Evolutionary conservation across 306 rosid genomes (phyloP).

Genomic region (Hylodesmum podocarpum): DNA sequence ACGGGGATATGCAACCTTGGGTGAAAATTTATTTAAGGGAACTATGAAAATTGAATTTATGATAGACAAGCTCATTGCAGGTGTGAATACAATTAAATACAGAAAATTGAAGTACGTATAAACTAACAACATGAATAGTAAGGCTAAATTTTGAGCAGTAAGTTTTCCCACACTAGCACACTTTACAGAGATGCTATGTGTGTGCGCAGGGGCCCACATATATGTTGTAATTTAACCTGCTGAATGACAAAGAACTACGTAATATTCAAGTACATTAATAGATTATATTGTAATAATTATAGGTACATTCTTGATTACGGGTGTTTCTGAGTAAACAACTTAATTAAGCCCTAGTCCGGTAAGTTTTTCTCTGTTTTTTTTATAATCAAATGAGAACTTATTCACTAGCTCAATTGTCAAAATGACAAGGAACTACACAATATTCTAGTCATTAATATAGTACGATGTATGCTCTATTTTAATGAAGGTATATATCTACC

Average conservation of each 20-base stretch:
- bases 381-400: not conserved
- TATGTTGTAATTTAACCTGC: constrained; percentile 1
- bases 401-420: not conserved
- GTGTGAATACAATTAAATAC: not conserved
- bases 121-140: not conserved
- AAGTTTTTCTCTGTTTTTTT: no score
- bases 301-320: not conserved
- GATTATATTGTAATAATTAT: not conserved
- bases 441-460: not conserved
- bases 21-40: constrained; percentile 15
- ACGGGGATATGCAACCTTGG: not conserved
- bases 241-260: not conserved
- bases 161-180: not conserved
- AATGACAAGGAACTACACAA: constrained; percentile 6
- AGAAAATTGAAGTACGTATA: not conserved
- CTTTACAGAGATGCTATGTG: not conserved
- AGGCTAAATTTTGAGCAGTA: not conserved
- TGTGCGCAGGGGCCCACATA: not conserved
- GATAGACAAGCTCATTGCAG: not conserved
- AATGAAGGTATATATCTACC: not conserved
- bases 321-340: not conserved
- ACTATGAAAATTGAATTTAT: not conserved
- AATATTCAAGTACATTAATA: constrained; percentile 7
- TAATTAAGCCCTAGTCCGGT: not conserved
- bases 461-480: not conserved